Conservation (phyloP, 2,329 filamentous ascomycete genomes). For the Ophiocordyceps sinensis region DNA sequence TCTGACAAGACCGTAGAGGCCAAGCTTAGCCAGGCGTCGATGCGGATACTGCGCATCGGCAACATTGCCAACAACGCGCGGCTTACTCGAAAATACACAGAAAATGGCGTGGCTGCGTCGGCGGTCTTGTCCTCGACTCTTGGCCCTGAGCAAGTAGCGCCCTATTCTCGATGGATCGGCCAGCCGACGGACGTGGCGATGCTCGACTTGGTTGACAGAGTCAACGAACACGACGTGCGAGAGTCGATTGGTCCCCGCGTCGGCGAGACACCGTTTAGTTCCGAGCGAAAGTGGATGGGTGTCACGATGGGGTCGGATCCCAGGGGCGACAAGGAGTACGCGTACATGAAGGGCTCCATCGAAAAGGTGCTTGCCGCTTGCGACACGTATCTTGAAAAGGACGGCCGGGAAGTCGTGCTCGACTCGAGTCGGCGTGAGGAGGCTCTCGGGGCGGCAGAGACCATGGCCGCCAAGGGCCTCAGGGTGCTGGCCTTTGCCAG, state of each 20-base stretch:
- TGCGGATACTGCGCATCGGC: slow-evolving; percentile 75
- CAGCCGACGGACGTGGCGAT: slow-evolving; percentile 98
- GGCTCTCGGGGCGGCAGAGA: slow-evolving; percentile 64
- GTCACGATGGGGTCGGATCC: slow-evolving; percentile 60
- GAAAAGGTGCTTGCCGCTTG: slow-evolving; percentile 77
- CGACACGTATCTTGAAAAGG: slow-evolving; percentile 76
- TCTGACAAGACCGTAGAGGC: slow-evolving; percentile 37
- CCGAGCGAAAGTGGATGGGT: slow-evolving; percentile 98
- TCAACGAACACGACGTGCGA: slow-evolving; percentile 82
- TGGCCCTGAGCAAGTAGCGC: slow-evolving; percentile 39
- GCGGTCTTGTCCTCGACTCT: slow-evolving; percentile 79
- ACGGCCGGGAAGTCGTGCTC: slow-evolving; percentile 74
- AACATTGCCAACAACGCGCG: slow-evolving; percentile 95
- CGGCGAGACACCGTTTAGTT: slow-evolving; percentile 88
- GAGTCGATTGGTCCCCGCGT: slow-evolving; percentile 71
- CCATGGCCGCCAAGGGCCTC: slow-evolving; percentile 79
- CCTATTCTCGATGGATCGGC: slow-evolving; percentile 83
- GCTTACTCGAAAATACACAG: slow-evolving; percentile 57
- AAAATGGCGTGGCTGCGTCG: slow-evolving; percentile 50
- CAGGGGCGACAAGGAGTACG: slow-evolving; percentile 56
- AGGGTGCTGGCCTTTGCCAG: slow-evolving; percentile 89
- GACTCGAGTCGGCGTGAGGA: slow-evolving; percentile 63
- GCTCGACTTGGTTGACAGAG: slow-evolving; percentile 79
- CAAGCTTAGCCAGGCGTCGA: slow-evolving; percentile 57
- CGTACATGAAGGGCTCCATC: slow-evolving; percentile 90